Evolutionary conservation across 2,329 filamentous ascomycete species (phyloP), one percentile per base, ranked within the genome.

Genomic region (Aspergillus aculeatus): DNA sequence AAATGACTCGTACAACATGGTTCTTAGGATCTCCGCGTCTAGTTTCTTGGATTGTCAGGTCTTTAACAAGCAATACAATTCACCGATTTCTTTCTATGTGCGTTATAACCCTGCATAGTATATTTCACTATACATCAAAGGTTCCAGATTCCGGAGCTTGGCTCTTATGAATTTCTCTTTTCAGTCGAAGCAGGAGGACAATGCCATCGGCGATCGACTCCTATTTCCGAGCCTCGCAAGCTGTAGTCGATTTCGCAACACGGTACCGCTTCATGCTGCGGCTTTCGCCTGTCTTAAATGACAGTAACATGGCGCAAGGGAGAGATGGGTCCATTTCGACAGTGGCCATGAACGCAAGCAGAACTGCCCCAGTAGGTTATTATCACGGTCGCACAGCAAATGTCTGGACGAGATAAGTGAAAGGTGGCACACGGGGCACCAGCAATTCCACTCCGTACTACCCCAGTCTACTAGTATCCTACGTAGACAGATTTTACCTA

Each of bases 191-290:
- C 48, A 54, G 54, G 48, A 49, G 14, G 19, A 54, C 26, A 24
- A 52, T 47, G 47, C 29, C 31, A 41, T 58, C 38, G 35, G 48
- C 41, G 62, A 56, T 29, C 60, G 57, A 62, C 60, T 57, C 57
- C 54, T 62, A 59, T 47, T 49, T 51, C 35, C 21, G 47, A 31
- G 14, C 21, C 12, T 32, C 26, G 26, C 19, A 35, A 24, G 31
- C 19, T 32, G n/a, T 44, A 47, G 6, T 29, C 32, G 51, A 53
- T 19, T 21, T 48, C 57, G 32, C 16, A 35, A 35, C 5, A 29
- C 26, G 26, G 32, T 35, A 35, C 14, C 32, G 14, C 14, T 35
- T 35, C 16, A 19, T 44, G 14, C 6, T 44, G 32, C 16, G 19
- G 6, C 14, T 44, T 16, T n/a, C n/a, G 16, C 6, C 16, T 7